These are phyloP conservation scores for Alternaria gansuensis DNA, from an alignment of 2,329 filamentous ascomycete genomes.

Conservation along the genomic window DNA sequence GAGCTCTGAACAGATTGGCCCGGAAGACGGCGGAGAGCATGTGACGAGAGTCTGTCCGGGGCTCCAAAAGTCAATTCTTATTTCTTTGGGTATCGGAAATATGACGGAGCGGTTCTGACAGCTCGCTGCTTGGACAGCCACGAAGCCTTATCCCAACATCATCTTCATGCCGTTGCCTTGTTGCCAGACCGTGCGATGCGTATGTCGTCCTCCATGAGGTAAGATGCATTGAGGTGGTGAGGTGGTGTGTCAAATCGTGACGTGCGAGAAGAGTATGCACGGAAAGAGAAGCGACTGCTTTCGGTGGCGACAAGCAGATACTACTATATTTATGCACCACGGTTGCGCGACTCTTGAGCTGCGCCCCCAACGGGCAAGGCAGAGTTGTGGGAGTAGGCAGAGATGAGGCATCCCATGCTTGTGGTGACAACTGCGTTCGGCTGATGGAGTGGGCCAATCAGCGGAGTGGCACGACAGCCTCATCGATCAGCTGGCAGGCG, in stretches of 20 bases:
- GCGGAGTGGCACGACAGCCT: constrained; percentile 17
- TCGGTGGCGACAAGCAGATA: neutral
- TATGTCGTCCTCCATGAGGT: neutral
- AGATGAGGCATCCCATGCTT: constrained; percentile 9
- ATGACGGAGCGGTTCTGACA: neutral
- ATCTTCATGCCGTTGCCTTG: neutral
- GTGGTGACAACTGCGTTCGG: constrained; percentile 8
- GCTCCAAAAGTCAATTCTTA: constrained; percentile 10
- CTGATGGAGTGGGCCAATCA: constrained; percentile 15
- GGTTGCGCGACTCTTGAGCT: neutral
- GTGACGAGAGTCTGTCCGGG: constrained; percentile 9
- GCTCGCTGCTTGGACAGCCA: constrained; percentile 8
- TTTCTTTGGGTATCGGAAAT: constrained; percentile 9
- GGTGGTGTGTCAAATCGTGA: neutral
- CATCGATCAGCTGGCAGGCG: constrained; percentile 17
- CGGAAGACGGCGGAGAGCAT: constrained; percentile 6
- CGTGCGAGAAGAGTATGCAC: neutral
- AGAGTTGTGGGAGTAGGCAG: neutral
- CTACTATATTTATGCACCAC: neutral
- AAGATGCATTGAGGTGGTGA: neutral
- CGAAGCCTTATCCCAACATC: constrained; percentile 24
- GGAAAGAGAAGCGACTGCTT: neutral
- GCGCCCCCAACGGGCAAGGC: neutral
- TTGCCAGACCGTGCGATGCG: neutral
- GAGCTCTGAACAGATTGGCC: constrained; percentile 22